Evolutionary conservation across 371 early-diverging fungal genomes (phyloP).

Genomic region (Encephalitozoon intestinalis): DNA sequence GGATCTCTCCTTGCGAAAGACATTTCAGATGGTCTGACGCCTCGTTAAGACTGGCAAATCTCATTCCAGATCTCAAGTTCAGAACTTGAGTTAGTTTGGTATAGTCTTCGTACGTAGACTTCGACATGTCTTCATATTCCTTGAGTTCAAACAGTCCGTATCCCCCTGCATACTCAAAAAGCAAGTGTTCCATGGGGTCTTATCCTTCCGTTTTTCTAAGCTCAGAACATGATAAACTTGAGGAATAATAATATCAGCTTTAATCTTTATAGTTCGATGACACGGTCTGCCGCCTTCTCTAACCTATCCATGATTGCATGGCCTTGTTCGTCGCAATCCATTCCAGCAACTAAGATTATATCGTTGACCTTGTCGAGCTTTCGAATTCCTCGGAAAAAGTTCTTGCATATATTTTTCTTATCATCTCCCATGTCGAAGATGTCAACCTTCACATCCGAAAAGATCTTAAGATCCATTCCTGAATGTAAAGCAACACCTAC

Average conservation of each 20-base stretch:
- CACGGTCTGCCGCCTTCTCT: conserved; percentile 70
- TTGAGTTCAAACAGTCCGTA: conserved; percentile 45
- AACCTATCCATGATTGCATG: conserved; percentile 93
- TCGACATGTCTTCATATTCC: conserved; percentile 28
- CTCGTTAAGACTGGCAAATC: not conserved
- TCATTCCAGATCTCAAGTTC: not conserved
- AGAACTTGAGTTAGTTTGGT: conserved; percentile 31
- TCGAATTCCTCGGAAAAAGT: conserved; percentile 73
- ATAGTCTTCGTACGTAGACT: conserved; percentile 25
- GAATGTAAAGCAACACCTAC: conserved; percentile 20
- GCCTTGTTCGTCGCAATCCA: conserved; percentile 71
- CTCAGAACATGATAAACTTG: not conserved
- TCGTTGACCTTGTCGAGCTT: conserved; percentile 69
- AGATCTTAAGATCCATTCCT: not conserved
- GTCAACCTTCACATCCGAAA: conserved; percentile 1
- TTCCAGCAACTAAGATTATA: conserved; percentile 70
- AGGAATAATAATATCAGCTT: not conserved
- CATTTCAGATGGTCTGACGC: not conserved
- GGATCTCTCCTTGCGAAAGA: conserved; percentile 2
- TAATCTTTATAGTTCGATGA: not conserved
- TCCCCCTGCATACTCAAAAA: conserved; percentile 48
- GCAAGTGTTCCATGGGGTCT: conserved; percentile 37
- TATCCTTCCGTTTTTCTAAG: not conserved
- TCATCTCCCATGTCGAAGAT: conserved; percentile 50
- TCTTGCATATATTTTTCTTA: conserved; percentile 65